Base-by-base conservation (phyloP, 108 stramenopile species). In the Stephanodiscus triporus region DNA sequence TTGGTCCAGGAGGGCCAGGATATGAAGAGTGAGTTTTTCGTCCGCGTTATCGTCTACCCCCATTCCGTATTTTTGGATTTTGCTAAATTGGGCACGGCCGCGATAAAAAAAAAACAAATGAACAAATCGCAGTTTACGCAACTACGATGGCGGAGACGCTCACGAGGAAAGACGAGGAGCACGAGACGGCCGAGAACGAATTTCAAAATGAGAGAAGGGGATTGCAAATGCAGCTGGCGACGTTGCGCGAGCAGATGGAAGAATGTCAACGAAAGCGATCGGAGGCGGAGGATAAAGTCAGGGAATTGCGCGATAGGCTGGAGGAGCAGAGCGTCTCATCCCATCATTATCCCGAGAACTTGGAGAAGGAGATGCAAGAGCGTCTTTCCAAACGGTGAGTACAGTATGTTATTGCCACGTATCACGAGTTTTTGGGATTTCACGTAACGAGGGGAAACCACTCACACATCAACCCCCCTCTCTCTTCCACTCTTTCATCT, bases 361-460 rank as follows among this genome's bases (percentile, higher is more conserved):
- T 77, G 29, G 76, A 77, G 37, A 77, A 69, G 58, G 76, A 77
- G 26, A 77, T 77, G 76, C 76, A 77, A 37, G 69, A 77, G 13
- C 68, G 76, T 14, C 27, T 77, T 22, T 34, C 68, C n/a, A 54
- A 70, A 32, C 69, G 76, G 48, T 55, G 59, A 60, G 59, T 37
- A 30, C 16, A 27, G 17, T 53, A 3, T 16, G 22, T 56, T 14
- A 56, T 29, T 26, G 40, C 40, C 11, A 13, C 11, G 40, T 13
- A 42, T 42, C 40, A 9, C 9, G 40, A 42, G 10, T 42, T 42
- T 42, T 42, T 9, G 4, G 40, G 9, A 9, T 1, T 42, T 34
- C 5, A 34, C 32, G 32, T 34, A 34, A 34, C 4, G 32, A 34
- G 5, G 5, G 5, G 5, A 42, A 9, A 42, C 40, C 40, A 9